phyloP scores from a whole-genome alignment of 2,329 filamentous ascomycete genomes.

The Colletotrichum lentis region DNA sequence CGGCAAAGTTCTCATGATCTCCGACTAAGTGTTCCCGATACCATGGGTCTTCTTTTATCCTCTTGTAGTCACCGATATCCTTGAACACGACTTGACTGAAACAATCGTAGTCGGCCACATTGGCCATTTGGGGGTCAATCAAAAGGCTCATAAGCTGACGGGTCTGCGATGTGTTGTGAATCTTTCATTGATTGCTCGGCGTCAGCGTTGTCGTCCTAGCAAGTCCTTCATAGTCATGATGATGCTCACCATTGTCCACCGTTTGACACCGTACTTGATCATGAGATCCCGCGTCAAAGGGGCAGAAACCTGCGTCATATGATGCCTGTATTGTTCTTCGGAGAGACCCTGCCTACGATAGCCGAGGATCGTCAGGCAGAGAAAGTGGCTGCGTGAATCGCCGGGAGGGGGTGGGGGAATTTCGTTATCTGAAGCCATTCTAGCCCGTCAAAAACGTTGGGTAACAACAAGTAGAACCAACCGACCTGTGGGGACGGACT shows the following conservation, averaged over 20 bases:
- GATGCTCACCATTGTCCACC: conserved; percentile 54
- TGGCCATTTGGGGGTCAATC: conserved; percentile 55
- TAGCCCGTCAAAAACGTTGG: too few species aligned
- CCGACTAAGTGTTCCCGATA: conserved; percentile 55
- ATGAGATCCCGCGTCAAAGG: conserved; percentile 58
- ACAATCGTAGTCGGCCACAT: conserved; percentile 59
- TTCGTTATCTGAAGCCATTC: too few species aligned
- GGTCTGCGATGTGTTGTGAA: conserved; percentile 49
- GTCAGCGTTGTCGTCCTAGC: background rate
- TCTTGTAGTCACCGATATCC: conserved; percentile 55
- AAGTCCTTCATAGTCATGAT: background rate
- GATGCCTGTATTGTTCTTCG: conserved; percentile 54
- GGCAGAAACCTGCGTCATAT: conserved; percentile 58
- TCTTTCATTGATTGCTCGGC: conserved; percentile 44
- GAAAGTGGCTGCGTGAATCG: conserved; percentile 36
- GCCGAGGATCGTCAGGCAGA: conserved; percentile 59
- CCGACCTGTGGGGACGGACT: too few species aligned
- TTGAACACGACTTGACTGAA: conserved; percentile 59
- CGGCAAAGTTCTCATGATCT: conserved; percentile 60
- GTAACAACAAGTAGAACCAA: too few species aligned
- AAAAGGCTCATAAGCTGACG: background rate
- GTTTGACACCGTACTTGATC: conserved; percentile 57
- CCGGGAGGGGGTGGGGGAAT: background rate
- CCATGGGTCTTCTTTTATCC: conserved; percentile 58
- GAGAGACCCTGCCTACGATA: conserved; percentile 58